A percentile compares a stretch with the other conserved stretches of the same genome.
phyloP scores from a whole-genome alignment of 257 asterid genomes.

The Gardenia jasminoides region DNA sequence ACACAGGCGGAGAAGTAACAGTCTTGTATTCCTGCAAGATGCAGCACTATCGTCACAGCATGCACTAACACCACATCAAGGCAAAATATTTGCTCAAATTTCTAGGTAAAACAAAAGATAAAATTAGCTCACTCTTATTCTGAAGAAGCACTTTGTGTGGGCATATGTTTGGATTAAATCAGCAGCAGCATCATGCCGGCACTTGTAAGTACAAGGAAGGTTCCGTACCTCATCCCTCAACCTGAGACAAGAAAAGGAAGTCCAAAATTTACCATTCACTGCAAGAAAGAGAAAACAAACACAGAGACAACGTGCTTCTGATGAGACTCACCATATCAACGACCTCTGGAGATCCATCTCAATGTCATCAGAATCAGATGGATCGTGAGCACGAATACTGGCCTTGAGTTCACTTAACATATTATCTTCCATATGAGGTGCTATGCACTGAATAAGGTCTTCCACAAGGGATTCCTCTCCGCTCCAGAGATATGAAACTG shows the following conservation, averaged over 20 bases:
- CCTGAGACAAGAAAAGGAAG: constrained; percentile 47
- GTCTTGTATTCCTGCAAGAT: constrained; percentile 71
- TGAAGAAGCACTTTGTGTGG: constrained; percentile 73
- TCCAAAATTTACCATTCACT: not conserved
- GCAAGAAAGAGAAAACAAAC: not conserved
- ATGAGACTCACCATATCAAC: constrained; percentile 66
- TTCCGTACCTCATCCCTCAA: constrained; percentile 95
- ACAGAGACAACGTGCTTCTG: not conserved
- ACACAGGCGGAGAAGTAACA: constrained; percentile 89
- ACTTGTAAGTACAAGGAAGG: constrained; percentile 83
- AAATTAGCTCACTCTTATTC: constrained; percentile 60
- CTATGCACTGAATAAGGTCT: constrained; percentile 71
- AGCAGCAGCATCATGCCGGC: constrained; percentile 98
- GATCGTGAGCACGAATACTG: constrained; percentile 77
- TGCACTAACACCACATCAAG: not conserved
- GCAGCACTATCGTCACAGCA: constrained; percentile 18
- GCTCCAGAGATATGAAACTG: constrained; percentile 74
- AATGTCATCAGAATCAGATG: constrained; percentile 64
- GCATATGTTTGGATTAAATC: constrained; percentile 95
- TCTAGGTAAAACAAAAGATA: constrained; percentile 4
- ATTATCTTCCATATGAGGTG: constrained; percentile 84
- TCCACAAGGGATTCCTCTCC: constrained; percentile 92
- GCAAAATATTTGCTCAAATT: constrained; percentile 7
- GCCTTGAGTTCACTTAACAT: constrained; percentile 66
- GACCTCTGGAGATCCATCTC: constrained; percentile 69